These are phyloP conservation scores for Ganoderma lucidum DNA, from an alignment of 1,284 basidiomycete genomes.

Conservation along the genomic window DNA sequence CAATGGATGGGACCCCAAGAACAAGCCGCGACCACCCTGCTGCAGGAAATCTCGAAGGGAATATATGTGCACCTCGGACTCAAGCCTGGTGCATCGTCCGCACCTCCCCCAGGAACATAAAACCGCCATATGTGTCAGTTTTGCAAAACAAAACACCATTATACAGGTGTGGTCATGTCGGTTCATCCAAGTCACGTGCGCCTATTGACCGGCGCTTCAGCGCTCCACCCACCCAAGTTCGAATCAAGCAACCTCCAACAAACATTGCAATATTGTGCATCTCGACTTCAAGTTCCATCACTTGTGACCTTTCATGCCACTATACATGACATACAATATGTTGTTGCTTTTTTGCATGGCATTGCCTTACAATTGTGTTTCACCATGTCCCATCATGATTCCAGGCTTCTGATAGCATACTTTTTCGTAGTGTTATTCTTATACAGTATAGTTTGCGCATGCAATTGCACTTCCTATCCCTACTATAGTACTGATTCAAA, in stretches of 20 bases:
- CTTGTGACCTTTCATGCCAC: not conserved
- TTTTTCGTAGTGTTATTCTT: not conserved
- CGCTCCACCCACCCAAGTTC: not conserved
- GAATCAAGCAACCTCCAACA: not conserved
- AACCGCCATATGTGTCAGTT: slow-evolving; percentile 3
- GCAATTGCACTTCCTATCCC: not conserved
- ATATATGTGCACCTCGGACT: slow-evolving; percentile 9
- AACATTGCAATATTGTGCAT: not conserved
- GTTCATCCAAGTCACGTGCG: slow-evolving; percentile 13
- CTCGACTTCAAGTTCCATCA: not conserved
- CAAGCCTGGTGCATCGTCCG: not conserved
- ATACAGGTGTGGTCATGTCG: slow-evolving; percentile 11
- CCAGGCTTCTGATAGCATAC: not conserved
- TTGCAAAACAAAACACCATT: not conserved
- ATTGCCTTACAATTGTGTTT: not conserved
- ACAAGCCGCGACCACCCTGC: not conserved
- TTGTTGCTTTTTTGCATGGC: not conserved
- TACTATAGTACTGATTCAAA: not conserved
- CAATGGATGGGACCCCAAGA: slow-evolving; percentile 19
- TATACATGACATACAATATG: not conserved
- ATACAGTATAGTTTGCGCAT: not conserved
- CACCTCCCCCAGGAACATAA: not conserved
- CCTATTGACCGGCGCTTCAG: slow-evolving; percentile 6
- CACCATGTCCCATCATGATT: not conserved
- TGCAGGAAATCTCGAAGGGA: slow-evolving; percentile 9